phyloP scores from a whole-genome alignment of 108 stramenopile species.

The Nannochloropsis salina region DNA sequence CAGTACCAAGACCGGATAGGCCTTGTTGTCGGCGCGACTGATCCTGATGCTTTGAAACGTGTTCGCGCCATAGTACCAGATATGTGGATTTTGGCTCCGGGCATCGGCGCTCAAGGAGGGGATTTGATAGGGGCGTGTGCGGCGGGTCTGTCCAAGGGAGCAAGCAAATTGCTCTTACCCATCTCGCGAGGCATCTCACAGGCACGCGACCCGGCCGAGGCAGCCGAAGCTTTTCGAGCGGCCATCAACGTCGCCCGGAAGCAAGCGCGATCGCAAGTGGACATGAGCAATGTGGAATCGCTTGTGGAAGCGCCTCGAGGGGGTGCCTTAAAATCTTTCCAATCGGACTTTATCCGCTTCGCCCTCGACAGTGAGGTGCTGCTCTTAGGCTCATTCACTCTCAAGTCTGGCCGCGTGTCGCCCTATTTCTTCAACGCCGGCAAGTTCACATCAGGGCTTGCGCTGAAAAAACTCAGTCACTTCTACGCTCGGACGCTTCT shows the following conservation, averaged over 20 bases:
- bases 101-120: constrained; percentile 95
- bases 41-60: constrained; percentile 65
- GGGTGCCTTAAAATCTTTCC: constrained; percentile 47
- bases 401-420: constrained; percentile 92
- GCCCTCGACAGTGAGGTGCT: constrained; percentile 77
- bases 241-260: constrained; percentile 53
- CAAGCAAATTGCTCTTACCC: constrained; percentile 78
- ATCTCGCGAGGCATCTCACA: constrained; percentile 82
- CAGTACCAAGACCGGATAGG: constrained; percentile 62
- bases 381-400: constrained; percentile 87
- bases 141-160: constrained; percentile 72
- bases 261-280: constrained; percentile 21
- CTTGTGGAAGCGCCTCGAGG: not conserved
- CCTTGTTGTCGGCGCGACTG: constrained; percentile 95
- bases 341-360: constrained; percentile 86
- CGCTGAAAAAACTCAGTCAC: constrained; percentile 65
- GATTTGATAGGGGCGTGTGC: constrained; percentile 67
- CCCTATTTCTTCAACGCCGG: constrained; percentile 99
- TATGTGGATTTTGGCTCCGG: constrained; percentile 87
- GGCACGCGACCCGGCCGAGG: constrained; percentile 69
- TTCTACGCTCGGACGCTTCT: constrained; percentile 81
- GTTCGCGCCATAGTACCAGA: constrained; percentile 68
- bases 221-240: constrained; percentile 69
- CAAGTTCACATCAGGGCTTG: constrained; percentile 53
- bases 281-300: not conserved